A percentile compares a stretch with the other conserved stretches of the same genome.
Conservation (phyloP, 2,329 filamentous ascomycete species). For the Cladobotryum protrusum region DNA sequence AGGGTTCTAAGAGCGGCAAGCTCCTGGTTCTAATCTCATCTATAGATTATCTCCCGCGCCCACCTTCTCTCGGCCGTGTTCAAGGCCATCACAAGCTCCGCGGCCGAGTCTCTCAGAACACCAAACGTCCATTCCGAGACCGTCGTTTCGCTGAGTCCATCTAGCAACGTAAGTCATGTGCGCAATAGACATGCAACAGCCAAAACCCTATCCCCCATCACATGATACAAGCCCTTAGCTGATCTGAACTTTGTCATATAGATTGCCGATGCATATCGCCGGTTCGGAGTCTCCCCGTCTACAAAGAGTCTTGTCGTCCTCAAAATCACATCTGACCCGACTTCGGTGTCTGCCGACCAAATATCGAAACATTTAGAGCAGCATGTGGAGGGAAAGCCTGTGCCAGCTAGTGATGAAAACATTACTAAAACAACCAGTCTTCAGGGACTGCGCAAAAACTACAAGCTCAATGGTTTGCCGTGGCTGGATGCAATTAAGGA, state of each 20-base stretch:
- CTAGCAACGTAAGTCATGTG: conserved; percentile 61
- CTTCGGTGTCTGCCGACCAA: conserved; percentile 37
- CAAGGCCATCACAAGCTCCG: conserved; percentile 63
- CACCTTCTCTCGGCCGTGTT: conserved; percentile 73
- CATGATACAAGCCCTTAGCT: not conserved
- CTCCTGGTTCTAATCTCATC: too few relatives aligned
- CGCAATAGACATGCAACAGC: not conserved
- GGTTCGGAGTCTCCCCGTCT: conserved; percentile 70
- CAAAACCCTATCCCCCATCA: too few relatives aligned
- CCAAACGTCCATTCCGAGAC: conserved; percentile 86
- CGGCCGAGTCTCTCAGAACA: conserved; percentile 60
- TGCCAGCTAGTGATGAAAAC: conserved; percentile 57
- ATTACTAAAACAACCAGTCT: conserved; percentile 57
- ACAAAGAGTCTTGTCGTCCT: conserved; percentile 71
- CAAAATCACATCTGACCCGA: conserved; percentile 58
- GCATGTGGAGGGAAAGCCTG: conserved; percentile 55
- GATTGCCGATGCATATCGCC: conserved; percentile 89
- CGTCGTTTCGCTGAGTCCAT: conserved; percentile 71
- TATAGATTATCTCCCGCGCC: conserved; percentile 60
- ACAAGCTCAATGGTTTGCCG: conserved; percentile 67
- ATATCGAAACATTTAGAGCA: conserved; percentile 54
- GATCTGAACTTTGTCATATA: conserved; percentile 27
- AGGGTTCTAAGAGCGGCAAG: too few relatives aligned
- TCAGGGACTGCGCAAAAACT: conserved; percentile 70
- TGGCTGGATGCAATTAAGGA: conserved; percentile 43